phyloP scores from a whole-genome alignment of 2,329 filamentous ascomycete genomes.

The Chaetomium olivaceum region DNA sequence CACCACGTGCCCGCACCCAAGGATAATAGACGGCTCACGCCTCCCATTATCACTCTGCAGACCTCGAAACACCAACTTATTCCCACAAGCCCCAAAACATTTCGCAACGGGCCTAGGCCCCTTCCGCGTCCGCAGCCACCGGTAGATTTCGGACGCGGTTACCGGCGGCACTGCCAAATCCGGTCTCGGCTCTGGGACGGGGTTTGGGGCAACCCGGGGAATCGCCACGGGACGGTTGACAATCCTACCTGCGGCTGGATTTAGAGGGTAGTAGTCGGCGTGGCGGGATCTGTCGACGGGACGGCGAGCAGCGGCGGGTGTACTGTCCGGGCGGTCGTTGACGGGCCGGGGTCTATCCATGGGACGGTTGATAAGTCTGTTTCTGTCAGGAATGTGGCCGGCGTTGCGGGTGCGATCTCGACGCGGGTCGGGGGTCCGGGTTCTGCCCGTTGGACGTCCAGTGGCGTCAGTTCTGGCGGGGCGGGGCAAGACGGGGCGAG shows the following conservation, averaged over 20 bases:
- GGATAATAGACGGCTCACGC: background rate
- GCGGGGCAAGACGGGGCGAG: background rate
- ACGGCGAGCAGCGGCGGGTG: no score
- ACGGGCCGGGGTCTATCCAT: background rate
- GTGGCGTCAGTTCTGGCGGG: no score
- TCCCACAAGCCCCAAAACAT: background rate
- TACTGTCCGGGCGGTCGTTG: no score
- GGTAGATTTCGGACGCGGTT: background rate
- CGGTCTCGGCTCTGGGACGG: background rate
- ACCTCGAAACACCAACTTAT: background rate
- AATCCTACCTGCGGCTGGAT: no score
- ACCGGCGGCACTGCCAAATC: background rate
- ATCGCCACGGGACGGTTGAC: no score
- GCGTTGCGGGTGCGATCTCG: no score
- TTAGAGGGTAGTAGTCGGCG: no score
- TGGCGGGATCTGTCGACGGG: no score
- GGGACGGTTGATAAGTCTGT: no score
- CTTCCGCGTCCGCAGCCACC: background rate
- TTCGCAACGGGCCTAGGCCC: background rate
- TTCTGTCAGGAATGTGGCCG: no score
- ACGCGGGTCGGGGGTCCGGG: no score
- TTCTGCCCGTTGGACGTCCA: background rate
- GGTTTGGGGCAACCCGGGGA: background rate
- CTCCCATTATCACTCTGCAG: background rate
- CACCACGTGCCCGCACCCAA: slow-evolving; percentile 1